Conservation (phyloP, 305 asterid species). For the Andrographis paniculata region DNA sequence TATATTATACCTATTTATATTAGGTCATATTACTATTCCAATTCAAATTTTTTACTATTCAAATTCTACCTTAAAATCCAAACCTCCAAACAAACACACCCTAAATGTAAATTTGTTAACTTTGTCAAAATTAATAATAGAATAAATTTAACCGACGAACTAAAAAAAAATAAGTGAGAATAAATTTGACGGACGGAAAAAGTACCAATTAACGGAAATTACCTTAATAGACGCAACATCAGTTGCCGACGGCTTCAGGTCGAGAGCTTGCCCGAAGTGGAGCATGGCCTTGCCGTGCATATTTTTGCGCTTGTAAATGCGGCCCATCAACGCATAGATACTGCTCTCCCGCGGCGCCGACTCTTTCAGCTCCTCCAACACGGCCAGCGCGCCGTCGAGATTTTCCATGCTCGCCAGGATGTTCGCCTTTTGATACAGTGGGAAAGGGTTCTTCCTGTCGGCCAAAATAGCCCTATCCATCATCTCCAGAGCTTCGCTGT, state of each 20-base stretch:
- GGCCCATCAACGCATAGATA: slow-evolving; percentile 91
- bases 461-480: slow-evolving; percentile 85
- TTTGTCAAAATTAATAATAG: too few species aligned
- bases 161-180: too few species aligned
- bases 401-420: slow-evolving; percentile 81
- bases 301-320: slow-evolving; percentile 66
- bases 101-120: too few species aligned
- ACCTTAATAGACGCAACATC: slow-evolving; percentile 96
- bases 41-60: too few species aligned
- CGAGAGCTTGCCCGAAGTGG: slow-evolving; percentile 89
- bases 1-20: too few species aligned
- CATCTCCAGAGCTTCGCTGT: slow-evolving; percentile 74
- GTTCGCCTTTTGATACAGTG: slow-evolving; percentile 91
- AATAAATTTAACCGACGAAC: too few species aligned
- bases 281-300: slow-evolving; percentile 86
- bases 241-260: slow-evolving; percentile 91
- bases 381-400: slow-evolving; percentile 78
- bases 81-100: too few species aligned
- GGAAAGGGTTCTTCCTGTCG: slow-evolving; percentile 95
- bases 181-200: neutral
- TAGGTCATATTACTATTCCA: too few species aligned
- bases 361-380: slow-evolving; percentile 94
- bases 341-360: slow-evolving; percentile 89
- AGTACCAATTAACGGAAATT: slow-evolving; percentile 9
- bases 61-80: too few species aligned